Conservation (phyloP, 176 grass and related monocot genomes). For the Bothriochloa decipiens region DNA sequence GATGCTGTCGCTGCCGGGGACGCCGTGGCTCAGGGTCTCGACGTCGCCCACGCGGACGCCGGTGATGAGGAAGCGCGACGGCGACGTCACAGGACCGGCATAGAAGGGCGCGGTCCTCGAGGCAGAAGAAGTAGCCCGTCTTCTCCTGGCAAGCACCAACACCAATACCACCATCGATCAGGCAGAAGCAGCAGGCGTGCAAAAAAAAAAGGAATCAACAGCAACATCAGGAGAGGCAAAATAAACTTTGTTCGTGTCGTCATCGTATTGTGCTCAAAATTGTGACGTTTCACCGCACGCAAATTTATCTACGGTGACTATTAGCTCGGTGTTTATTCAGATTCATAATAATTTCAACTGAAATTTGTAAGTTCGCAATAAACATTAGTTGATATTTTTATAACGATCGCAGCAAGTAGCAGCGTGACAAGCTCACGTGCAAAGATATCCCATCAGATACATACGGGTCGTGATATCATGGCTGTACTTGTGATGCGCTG, state of each 20-base stretch:
- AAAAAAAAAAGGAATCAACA: neutral
- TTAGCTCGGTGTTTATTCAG: neutral
- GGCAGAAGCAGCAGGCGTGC: too few relatives aligned
- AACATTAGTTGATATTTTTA: too few relatives aligned
- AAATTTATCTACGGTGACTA: neutral
- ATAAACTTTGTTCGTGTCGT: neutral
- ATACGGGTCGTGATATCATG: neutral
- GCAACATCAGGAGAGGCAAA: neutral
- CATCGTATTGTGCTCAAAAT: neutral
- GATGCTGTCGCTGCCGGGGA: slow-evolving; percentile 28
- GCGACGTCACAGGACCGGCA: slow-evolving; percentile 73
- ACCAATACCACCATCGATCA: neutral
- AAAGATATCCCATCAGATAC: neutral
- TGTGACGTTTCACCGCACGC: neutral
- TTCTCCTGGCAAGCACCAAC: slow-evolving; percentile 54
- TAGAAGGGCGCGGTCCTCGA: slow-evolving; percentile 80
- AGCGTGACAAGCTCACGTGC: neutral
- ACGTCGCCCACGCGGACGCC: slow-evolving; percentile 56
- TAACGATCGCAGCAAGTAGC: neutral
- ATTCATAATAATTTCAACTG: too few relatives aligned
- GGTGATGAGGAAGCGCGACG: slow-evolving; percentile 77
- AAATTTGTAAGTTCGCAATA: too few relatives aligned
- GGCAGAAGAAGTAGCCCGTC: slow-evolving; percentile 86
- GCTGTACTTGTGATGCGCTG: neutral
- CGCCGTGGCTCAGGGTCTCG: neutral